phyloP scores from a whole-genome alignment of 2,329 filamentous ascomycete species.

The Paracamarosporium sp. region DNA sequence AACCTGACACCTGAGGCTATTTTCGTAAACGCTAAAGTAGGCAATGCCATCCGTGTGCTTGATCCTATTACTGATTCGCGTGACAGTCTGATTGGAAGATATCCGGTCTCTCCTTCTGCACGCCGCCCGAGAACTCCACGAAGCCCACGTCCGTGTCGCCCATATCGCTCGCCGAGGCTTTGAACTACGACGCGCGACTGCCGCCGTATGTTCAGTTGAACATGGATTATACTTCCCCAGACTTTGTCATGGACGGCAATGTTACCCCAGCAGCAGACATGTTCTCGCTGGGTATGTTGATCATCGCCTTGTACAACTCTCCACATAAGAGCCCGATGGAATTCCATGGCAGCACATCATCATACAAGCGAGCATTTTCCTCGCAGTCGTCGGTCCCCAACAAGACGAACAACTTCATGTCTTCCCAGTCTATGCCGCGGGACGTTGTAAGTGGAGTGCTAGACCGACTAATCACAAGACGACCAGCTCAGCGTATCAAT shows the following conservation, averaged over 20 bases:
- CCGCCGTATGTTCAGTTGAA: conserved; percentile 85
- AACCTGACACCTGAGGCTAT: conserved; percentile 95
- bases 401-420: conserved; percentile 82
- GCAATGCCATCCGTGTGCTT: conserved; percentile 33
- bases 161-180: conserved; percentile 80
- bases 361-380: conserved; percentile 84
- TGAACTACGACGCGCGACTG: conserved; percentile 84
- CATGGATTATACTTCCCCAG: conserved; percentile 91
- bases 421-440: conserved; percentile 77
- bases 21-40: conserved; percentile 88
- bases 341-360: conserved; percentile 77
- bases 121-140: conserved; percentile 77
- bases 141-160: conserved; percentile 78
- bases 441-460: conserved; percentile 79
- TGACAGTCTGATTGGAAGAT: conserved; percentile 94
- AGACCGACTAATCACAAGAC: conserved; percentile 83
- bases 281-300: conserved; percentile 89
- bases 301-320: conserved; percentile 91
- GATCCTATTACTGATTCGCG: conserved; percentile 33
- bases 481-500: conserved; percentile 85
- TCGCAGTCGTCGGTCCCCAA: conserved; percentile 81
- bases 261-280: conserved; percentile 85
- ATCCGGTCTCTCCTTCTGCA: conserved; percentile 89
- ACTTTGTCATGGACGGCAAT: conserved; percentile 92
- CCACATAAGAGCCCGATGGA: conserved; percentile 89